These are phyloP conservation scores for Haplosporangium gracile DNA, from an alignment of 192 early-diverging fungal species.

Conservation along the genomic window DNA sequence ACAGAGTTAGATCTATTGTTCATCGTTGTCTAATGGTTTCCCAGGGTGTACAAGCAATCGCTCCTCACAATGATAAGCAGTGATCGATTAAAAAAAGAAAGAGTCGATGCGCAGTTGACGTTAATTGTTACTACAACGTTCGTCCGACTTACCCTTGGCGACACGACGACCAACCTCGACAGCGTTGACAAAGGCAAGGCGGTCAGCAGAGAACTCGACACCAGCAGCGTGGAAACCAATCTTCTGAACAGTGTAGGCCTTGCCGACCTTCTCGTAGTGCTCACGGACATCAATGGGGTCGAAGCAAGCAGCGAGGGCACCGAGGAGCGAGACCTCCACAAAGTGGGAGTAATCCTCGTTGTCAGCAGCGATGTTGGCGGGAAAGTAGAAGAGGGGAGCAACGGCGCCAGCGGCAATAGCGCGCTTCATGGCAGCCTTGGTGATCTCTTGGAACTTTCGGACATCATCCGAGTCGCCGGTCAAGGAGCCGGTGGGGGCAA, in stretches of 20 bases:
- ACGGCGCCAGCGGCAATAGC: conserved; percentile 75
- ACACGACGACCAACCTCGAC: conserved; percentile 83
- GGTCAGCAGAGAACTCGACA: conserved; percentile 47
- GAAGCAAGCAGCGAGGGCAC: conserved; percentile 78
- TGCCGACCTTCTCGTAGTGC: conserved; percentile 63
- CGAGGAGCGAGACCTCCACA: conserved; percentile 81
- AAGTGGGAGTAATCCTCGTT: conserved; percentile 74
- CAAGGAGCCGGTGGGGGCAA: conserved; percentile 83
- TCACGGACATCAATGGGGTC: conserved; percentile 87
- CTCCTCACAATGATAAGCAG: neutral
- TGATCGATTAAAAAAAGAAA: conserved; percentile 5
- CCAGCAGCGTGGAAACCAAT: conserved; percentile 68
- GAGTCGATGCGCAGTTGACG: neutral
- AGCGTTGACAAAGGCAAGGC: conserved; percentile 69
- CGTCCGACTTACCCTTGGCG: conserved; percentile 61
- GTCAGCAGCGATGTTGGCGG: conserved; percentile 59
- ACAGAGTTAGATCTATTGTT: neutral
- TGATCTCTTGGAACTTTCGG: conserved; percentile 78
- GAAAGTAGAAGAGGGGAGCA: conserved; percentile 72
- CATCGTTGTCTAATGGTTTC: neutral
- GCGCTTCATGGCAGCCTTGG: conserved; percentile 74
- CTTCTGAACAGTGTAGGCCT: conserved; percentile 68
- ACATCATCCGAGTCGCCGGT: conserved; percentile 86
- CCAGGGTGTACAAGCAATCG: neutral
- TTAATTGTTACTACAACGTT: neutral